Evolutionary conservation across 148 eudicot genomes (phyloP).

Genomic region (Vaccinium vitisidaea): DNA sequence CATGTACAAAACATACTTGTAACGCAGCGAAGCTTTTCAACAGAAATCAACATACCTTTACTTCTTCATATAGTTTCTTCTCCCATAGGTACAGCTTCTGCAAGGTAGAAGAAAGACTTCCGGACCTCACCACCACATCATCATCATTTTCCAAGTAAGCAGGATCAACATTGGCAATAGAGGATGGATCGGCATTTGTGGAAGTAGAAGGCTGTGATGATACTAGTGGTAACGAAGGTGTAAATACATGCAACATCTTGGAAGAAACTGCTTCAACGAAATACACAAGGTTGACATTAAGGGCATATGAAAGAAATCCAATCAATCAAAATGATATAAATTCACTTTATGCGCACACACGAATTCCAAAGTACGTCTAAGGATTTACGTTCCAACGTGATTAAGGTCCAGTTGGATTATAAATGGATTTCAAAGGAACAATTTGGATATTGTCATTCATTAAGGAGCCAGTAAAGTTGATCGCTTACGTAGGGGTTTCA

Average conservation of each 20-base stretch:
- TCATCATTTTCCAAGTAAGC: constrained; percentile 44
- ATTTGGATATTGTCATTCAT: background rate
- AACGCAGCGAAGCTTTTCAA: constrained; percentile 9
- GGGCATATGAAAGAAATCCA: background rate
- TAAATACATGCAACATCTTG: constrained; percentile 72
- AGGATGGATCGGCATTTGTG: constrained; percentile 34
- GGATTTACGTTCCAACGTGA: background rate
- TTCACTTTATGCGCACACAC: background rate
- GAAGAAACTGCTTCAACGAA: constrained; percentile 62
- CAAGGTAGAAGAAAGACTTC: constrained; percentile 75
- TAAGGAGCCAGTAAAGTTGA: background rate
- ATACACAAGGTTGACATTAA: background rate
- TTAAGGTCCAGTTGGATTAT: background rate
- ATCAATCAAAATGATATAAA: background rate
- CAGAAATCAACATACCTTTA: constrained; percentile 56
- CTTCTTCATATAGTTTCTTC: constrained; percentile 92
- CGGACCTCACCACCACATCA: constrained; percentile 50
- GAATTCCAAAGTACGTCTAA: background rate
- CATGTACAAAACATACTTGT: background rate
- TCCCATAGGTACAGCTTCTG: constrained; percentile 95
- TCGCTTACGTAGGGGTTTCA: background rate
- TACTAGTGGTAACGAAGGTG: constrained; percentile 49
- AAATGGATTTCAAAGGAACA: background rate
- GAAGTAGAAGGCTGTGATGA: constrained; percentile 55
- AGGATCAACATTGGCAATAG: constrained; percentile 26